Evolutionary conservation across 805 yeast species (phyloP), one percentile per base, ranked within the genome.

Genomic region (Kazachstania psychrophila): DNA sequence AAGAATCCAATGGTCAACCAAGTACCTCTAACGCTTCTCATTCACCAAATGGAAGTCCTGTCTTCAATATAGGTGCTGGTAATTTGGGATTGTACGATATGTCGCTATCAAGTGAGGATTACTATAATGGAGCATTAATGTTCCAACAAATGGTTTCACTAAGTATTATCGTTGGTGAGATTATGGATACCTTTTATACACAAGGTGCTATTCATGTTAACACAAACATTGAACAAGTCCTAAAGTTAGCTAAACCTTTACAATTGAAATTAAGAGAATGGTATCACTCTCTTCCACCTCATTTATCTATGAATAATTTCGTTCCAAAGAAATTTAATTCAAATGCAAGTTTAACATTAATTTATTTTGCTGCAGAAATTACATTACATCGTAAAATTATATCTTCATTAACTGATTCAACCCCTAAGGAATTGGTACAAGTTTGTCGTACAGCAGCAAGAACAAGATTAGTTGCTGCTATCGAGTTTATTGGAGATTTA

Each of bases 321-420:
- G 72, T 69, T 41, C 75, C 79, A 7, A 64, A 83, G 30, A 75
- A 73, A 47, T 69, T 79, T 38, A 80, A 79, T 49, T 71, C 88
- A 12, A 79, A 80, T 53, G 89, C 94, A 0, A 77, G 81, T 44
- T 63, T 88, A 34, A 94, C 87, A 39, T 60, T 88, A 32, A 81
- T 94, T 1, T 88, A 88, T 56, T 83, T 87, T 61, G 89, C 94
- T 0, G 81, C 94, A 0, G 97, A 88, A 53, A 74, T 88, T 26
- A 81, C 92, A 0, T 64, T 88, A 17, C 96, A 88, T 57, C 64
- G 96, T 34, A 76, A 77, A 48, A 83, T 83, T 36, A 73, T 81
- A 17, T 69, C 80, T 5, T 63, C 73, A 8, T 60, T 81, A 31
- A 52, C 22, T 11, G 41, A 55, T 6, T 63, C 63, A 19, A 56